Evolutionary conservation across 225 moss, liverwort and hornwort species (phyloP).

Genomic region (Climacium dendroides): DNA sequence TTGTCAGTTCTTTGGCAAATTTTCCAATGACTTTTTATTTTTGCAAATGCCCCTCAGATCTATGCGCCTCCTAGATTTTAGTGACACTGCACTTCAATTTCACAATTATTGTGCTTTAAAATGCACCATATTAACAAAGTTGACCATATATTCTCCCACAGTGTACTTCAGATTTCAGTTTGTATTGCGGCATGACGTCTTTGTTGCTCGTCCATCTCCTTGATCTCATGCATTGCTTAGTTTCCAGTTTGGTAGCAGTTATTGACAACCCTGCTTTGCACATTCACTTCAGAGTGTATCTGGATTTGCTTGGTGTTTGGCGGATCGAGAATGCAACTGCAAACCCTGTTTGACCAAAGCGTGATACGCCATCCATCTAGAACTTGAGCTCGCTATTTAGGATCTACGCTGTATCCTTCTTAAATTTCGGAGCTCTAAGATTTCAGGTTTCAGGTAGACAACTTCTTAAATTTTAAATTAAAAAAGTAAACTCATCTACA

Average conservation of each 20-base stretch:
- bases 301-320: background rate
- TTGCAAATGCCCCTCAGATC: background rate
- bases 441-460: background rate
- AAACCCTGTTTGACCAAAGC: background rate
- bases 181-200: background rate
- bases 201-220: background rate
- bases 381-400: background rate
- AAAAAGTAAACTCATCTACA: background rate
- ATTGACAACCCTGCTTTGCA: background rate
- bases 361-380: background rate
- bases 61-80: background rate
- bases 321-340: background rate
- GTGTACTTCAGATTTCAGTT: background rate
- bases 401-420: background rate
- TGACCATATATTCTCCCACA: background rate
- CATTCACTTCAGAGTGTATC: background rate
- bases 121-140: background rate
- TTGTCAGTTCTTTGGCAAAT: background rate
- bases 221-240: background rate
- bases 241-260: background rate
- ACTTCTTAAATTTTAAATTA: too few relatives aligned
- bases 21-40: background rate
- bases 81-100: background rate
- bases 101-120: background rate
- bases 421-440: background rate